phyloP scores from a whole-genome alignment of 768 basidiomycete species.

The Suillus hirtellus region DNA sequence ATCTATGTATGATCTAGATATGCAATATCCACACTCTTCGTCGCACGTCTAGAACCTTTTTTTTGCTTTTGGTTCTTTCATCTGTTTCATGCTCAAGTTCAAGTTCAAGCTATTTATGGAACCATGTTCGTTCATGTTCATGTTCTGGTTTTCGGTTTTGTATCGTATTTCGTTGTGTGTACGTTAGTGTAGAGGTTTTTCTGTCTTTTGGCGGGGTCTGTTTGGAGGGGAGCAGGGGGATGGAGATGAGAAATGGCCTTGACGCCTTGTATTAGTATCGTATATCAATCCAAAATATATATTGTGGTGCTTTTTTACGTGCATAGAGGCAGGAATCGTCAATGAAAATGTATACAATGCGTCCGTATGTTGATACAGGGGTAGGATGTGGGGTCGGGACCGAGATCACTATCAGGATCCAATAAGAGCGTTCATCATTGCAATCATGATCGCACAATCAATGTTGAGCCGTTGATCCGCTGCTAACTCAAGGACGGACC shows the following conservation, averaged over 20 bases:
- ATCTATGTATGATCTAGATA: conserved; percentile 10
- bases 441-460: neutral
- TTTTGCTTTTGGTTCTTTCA: neutral
- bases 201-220: neutral
- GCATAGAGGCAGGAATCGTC: neutral
- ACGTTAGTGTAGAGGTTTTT: conserved; percentile 15
- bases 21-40: conserved; percentile 11
- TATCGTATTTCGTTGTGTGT: conserved; percentile 7
- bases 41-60: conserved; percentile 8
- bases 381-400: neutral
- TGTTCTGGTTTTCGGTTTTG: neutral
- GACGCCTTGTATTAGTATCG: conserved; percentile 29
- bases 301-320: neutral
- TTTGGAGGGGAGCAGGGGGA: neutral
- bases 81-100: neutral
- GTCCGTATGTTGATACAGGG: neutral
- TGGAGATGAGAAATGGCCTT: conserved; percentile 13
- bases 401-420: neutral
- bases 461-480: neutral
- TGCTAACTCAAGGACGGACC: neutral
- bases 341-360: neutral
- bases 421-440: neutral
- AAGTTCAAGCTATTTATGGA: conserved; percentile 6
- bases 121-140: conserved; percentile 1
- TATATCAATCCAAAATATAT: conserved; percentile 18